These are phyloP conservation scores for Aspergillus unguis DNA, from an alignment of 2,329 filamentous ascomycete genomes.

Conservation along the genomic window DNA sequence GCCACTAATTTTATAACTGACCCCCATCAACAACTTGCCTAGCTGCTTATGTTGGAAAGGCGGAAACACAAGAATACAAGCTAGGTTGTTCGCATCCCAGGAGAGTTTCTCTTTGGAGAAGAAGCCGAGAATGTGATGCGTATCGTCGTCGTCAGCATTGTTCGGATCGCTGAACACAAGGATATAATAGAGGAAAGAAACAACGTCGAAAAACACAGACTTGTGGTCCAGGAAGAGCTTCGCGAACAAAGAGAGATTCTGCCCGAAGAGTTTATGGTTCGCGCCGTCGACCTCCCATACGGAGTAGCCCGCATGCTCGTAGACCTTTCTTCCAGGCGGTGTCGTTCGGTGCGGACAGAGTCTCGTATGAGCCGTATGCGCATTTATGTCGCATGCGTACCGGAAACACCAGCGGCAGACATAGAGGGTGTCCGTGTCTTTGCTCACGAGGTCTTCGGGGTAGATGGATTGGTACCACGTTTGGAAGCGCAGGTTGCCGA, in stretches of 20 bases:
- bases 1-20: slow-evolving; percentile 86
- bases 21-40: slow-evolving; percentile 83
- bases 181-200: slow-evolving; percentile 90
- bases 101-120: slow-evolving; percentile 99
- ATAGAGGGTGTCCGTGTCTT: slow-evolving; percentile 62
- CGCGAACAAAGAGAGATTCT: slow-evolving; percentile 92
- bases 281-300: slow-evolving; percentile 94
- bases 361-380: slow-evolving; percentile 39
- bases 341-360: slow-evolving; percentile 54
- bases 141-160: slow-evolving; percentile 23
- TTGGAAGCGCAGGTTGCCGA: slow-evolving; percentile 78
- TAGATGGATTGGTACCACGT: slow-evolving; percentile 95
- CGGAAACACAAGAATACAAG: slow-evolving; percentile 92
- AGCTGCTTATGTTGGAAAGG: slow-evolving; percentile 91
- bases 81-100: slow-evolving; percentile 97
- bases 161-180: slow-evolving; percentile 67
- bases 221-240: slow-evolving; percentile 98
- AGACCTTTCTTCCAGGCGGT: slow-evolving; percentile 70
- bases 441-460: slow-evolving; percentile 61
- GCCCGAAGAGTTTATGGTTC: slow-evolving; percentile 81
- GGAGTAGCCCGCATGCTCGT: slow-evolving; percentile 74
- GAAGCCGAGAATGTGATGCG: slow-evolving; percentile 76
- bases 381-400: slow-evolving; percentile 59
- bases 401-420: slow-evolving; percentile 94
- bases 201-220: slow-evolving; percentile 95